Evolutionary conservation across 306 rosid species (phyloP), one percentile per base, ranked within the genome.

Genomic region (Fagus sylvatica): DNA sequence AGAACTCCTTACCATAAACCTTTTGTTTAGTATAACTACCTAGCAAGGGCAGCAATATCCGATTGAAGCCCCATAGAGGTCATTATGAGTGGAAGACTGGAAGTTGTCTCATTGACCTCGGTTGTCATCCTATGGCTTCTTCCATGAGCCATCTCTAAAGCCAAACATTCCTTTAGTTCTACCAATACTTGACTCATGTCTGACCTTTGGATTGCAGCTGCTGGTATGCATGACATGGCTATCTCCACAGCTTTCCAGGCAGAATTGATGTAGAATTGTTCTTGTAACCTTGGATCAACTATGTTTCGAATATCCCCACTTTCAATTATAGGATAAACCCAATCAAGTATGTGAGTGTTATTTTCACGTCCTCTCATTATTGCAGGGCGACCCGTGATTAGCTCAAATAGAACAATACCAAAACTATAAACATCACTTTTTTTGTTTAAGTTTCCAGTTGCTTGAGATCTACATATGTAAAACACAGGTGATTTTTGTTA

Each of bases 201-300:
- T 34, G 72, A 84, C 33, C 85, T 85, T 53, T 85, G 71, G 22
- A 7, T 19, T 41, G 67, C 55, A 40, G 10, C 4, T 59, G 53
- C 11, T 13, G 53, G 28, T 66, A 17, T 73, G 77, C 85, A 81
- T 0, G 72, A 59, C 74, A 78, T 36, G 6, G 76, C 89, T 37
- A 73, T 79, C 53, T 85, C 86, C 7, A 69, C 69, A 34, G 7
- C 19, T 73, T 79, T 85, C 80, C 86, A 76, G 1, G 71, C 80
- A 12, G 84, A 76, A 69, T 66, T 73, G 19, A 5, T 37, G 40
- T 43, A 53, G 56, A 65, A 80, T 32, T 67, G 36, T 53, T 78
- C 62, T 13, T 79, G 39, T 16, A 72, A 49, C 70, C 83, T 74
- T 48, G 65, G 16, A 67, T 79, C 75, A 15, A 55, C 34, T 16